Evolutionary conservation across 2,329 filamentous ascomycete species (phyloP).

Genomic region (Pyricularia grisea): DNA sequence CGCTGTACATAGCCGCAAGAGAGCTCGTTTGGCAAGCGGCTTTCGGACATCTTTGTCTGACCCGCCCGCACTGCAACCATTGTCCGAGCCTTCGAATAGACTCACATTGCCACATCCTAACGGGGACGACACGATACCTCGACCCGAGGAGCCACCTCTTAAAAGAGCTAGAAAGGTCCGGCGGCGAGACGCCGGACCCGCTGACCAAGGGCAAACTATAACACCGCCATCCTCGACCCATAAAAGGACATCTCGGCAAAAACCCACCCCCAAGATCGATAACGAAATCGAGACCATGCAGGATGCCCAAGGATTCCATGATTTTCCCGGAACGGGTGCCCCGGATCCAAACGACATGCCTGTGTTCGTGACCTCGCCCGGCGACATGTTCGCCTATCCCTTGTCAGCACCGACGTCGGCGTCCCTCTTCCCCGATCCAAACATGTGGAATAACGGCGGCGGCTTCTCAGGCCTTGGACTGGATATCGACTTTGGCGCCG

Average conservation of each 20-base stretch:
- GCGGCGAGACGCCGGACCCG: slow-evolving; percentile 23
- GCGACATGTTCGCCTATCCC: slow-evolving; percentile 49
- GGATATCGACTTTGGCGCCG: slow-evolving; percentile 47
- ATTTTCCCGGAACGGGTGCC: slow-evolving; percentile 33
- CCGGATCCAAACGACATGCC: slow-evolving; percentile 37
- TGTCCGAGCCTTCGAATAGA: slow-evolving; percentile 49
- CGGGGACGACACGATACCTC: slow-evolving; percentile 4
- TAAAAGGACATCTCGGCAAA: slow-evolving; percentile 37
- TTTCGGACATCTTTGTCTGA: slow-evolving; percentile 33
- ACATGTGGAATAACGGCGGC: slow-evolving; percentile 11
- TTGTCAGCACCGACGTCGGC: slow-evolving; percentile 46
- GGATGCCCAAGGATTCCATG: slow-evolving; percentile 42
- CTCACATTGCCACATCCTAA: slow-evolving; percentile 36
- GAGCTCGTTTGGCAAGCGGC: background rate
- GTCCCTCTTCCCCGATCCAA: slow-evolving; percentile 31
- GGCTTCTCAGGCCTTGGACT: slow-evolving; percentile 35
- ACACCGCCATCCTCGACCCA: slow-evolving; percentile 46
- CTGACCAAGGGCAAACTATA: slow-evolving; percentile 35
- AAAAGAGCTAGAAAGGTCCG: slow-evolving; percentile 31
- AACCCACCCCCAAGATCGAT: slow-evolving; percentile 39
- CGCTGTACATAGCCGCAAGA: background rate
- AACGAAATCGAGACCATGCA: slow-evolving; percentile 37
- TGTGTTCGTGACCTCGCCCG: slow-evolving; percentile 33
- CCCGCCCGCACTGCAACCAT: slow-evolving; percentile 42
- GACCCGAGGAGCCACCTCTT: background rate